Conservation (phyloP, 306 rosid species). For the Cicer chorassanicum region DNA sequence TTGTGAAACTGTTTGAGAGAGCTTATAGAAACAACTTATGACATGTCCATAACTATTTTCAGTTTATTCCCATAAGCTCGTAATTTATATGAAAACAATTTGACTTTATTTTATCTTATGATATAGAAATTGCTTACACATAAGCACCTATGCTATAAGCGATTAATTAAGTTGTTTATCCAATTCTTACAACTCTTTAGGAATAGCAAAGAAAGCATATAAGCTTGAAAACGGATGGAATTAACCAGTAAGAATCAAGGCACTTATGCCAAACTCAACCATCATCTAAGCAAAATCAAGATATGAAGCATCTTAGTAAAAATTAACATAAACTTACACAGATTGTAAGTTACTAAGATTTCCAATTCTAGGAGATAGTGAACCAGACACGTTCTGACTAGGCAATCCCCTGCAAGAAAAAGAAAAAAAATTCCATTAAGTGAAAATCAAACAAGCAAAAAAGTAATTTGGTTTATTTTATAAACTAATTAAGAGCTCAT, state of each 20-base stretch:
- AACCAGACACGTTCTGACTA: slow-evolving; percentile 93
- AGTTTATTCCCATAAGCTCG: background rate
- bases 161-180: too few species aligned
- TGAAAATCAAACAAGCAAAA: slow-evolving; percentile 41
- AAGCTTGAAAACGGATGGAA: background rate
- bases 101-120: background rate
- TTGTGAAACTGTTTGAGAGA: background rate
- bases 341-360: slow-evolving; percentile 84
- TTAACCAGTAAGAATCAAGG: slow-evolving; percentile 8
- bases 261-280: slow-evolving; percentile 35
- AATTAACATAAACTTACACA: slow-evolving; percentile 67
- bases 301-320: slow-evolving; percentile 17
- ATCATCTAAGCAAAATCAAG: slow-evolving; percentile 20
- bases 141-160: too few species aligned
- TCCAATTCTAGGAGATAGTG: slow-evolving; percentile 81
- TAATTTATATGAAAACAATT: background rate
- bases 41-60: background rate
- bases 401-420: slow-evolving; percentile 78
- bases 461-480: slow-evolving; percentile 1
- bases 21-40: background rate
- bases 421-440: background rate
- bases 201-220: background rate
- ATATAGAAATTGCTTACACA: too few species aligned
- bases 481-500: background rate
- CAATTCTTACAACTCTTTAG: slow-evolving; percentile 10